Conservation (phyloP, 1,284 basidiomycete species). For the Ganoderma lingzhi region DNA sequence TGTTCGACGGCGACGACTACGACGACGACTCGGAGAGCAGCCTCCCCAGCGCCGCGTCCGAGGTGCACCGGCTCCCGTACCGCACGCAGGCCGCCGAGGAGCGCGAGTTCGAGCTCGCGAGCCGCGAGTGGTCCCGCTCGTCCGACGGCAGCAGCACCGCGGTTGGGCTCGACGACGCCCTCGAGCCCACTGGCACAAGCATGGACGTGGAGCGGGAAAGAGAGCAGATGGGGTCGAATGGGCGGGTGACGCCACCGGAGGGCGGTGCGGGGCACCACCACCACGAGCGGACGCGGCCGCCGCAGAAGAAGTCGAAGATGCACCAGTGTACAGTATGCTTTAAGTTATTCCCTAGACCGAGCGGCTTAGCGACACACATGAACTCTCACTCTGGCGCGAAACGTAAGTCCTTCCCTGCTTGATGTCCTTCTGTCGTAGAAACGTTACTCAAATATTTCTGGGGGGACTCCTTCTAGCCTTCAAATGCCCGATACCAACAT, state of each 20-base stretch:
- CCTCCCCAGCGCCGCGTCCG: constrained; percentile 41
- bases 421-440: background rate
- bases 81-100: constrained; percentile 13
- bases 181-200: too few species aligned
- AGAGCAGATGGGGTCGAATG: constrained; percentile 16
- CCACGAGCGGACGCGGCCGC: constrained; percentile 37
- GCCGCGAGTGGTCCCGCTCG: constrained; percentile 27
- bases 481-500: constrained; percentile 60
- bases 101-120: constrained; percentile 22
- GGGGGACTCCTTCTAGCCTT: constrained; percentile 50
- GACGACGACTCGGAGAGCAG: constrained; percentile 44
- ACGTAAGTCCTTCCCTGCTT: constrained; percentile 50
- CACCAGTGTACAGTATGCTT: constrained; percentile 61
- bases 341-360: constrained; percentile 70
- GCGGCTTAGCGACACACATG: constrained; percentile 77
- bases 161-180: constrained; percentile 14
- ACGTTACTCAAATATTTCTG: background rate
- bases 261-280: constrained; percentile 15
- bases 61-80: constrained; percentile 36
- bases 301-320: constrained; percentile 57
- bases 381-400: constrained; percentile 73
- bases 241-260: constrained; percentile 25
- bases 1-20: constrained; percentile 43
- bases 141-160: constrained; percentile 20
- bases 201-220: constrained; percentile 12